phyloP scores from a whole-genome alignment of 2,329 filamentous ascomycete genomes.

The Clarireedia homoeocarpa region DNA sequence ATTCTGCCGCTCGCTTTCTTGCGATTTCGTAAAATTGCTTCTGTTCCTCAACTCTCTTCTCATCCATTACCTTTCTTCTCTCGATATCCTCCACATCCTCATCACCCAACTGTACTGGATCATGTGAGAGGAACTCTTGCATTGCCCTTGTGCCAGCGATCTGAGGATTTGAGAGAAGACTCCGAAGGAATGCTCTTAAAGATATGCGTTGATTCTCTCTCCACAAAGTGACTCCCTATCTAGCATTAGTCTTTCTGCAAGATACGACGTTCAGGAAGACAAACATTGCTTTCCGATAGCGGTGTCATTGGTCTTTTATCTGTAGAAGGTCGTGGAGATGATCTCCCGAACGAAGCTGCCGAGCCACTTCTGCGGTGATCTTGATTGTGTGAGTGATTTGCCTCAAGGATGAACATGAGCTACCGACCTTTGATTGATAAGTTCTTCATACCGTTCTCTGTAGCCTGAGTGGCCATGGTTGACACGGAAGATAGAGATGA shows the following conservation, averaged over 20 bases:
- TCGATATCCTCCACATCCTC: constrained; percentile 79
- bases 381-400: constrained; percentile 7
- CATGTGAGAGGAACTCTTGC: constrained; percentile 68
- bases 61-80: constrained; percentile 73
- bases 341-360: constrained; percentile 8
- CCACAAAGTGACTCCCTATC: constrained; percentile 51
- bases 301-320: constrained; percentile 2
- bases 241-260: background rate
- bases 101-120: constrained; percentile 67
- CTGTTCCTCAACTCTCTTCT: constrained; percentile 85
- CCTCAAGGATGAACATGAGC: background rate
- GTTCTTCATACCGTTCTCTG: constrained; percentile 24
- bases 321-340: constrained; percentile 8
- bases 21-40: constrained; percentile 94
- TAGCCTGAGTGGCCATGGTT: constrained; percentile 19
- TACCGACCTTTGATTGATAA: constrained; percentile 37
- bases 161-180: constrained; percentile 74
- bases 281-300: constrained; percentile 1
- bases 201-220: constrained; percentile 89
- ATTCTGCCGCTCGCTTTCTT: constrained; percentile 76
- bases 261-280: constrained; percentile 5
- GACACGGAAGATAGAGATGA: constrained; percentile 60
- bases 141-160: constrained; percentile 79
- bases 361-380: constrained; percentile 15
- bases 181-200: constrained; percentile 81